phyloP scores from a whole-genome alignment of 768 basidiomycete species.

The Sarcomyxa edulis region DNA sequence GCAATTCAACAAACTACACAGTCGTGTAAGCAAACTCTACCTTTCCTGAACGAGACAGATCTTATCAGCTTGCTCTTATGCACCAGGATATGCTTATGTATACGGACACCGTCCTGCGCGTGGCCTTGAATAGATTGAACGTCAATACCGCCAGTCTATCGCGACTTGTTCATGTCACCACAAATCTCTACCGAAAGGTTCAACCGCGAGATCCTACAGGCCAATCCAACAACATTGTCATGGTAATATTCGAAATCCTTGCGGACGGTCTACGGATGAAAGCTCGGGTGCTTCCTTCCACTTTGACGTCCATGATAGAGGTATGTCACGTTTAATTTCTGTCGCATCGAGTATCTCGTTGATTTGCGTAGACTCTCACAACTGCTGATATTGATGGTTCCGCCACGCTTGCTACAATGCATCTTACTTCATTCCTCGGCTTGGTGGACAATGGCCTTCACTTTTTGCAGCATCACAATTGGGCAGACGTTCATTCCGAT shows the following conservation, averaged over 20 bases:
- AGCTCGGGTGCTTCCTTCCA: constrained; percentile 40
- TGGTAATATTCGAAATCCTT: constrained; percentile 44
- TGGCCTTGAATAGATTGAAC: constrained; percentile 41
- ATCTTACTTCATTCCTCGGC: constrained; percentile 27
- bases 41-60: constrained; percentile 2
- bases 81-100: constrained; percentile 53
- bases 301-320: constrained; percentile 48
- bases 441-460: constrained; percentile 47
- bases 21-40: constrained; percentile 34
- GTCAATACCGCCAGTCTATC: constrained; percentile 38
- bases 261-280: constrained; percentile 51
- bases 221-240: constrained; percentile 27
- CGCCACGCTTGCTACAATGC: constrained; percentile 22
- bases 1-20: constrained; percentile 53
- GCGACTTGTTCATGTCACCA: constrained; percentile 43
- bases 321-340: constrained; percentile 29
- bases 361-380: constrained; percentile 19
- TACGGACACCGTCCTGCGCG: constrained; percentile 57
- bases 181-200: constrained; percentile 34
- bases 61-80: constrained; percentile 5
- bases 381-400: constrained; percentile 21
- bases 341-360: background rate
- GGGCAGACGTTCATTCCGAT: constrained; percentile 40
- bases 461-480: constrained; percentile 47
- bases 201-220: constrained; percentile 17